A percentile compares a stretch with the other conserved stretches of the same genome.
These are phyloP conservation scores for Prunus salicina DNA, from an alignment of 306 rosid species.

Conservation along the genomic window DNA sequence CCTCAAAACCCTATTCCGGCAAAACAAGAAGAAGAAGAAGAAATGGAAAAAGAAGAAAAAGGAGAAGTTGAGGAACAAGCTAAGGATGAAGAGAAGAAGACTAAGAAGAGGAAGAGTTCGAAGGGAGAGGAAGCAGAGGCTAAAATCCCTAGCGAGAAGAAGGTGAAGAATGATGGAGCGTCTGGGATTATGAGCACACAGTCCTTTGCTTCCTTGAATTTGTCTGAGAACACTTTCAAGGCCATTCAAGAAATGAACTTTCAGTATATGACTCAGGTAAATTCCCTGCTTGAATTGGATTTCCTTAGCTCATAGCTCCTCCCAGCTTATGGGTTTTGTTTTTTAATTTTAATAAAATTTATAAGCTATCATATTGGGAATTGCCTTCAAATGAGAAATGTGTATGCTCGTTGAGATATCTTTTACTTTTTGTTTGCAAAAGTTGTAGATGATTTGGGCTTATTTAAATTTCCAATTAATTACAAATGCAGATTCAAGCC, in stretches of 20 bases:
- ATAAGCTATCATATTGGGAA: neutral
- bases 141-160: slow-evolving; percentile 9
- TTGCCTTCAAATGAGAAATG: neutral
- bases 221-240: slow-evolving; percentile 58
- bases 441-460: neutral
- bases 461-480: slow-evolving; percentile 4
- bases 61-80: slow-evolving; percentile 20
- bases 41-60: slow-evolving; percentile 11
- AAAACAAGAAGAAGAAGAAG: neutral
- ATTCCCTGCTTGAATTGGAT: neutral
- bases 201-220: slow-evolving; percentile 50
- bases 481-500: slow-evolving; percentile 72
- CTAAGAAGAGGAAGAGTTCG: neutral
- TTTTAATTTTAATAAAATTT: neutral
- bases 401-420: neutral
- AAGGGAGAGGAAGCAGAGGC: slow-evolving; percentile 14
- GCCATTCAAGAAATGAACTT: slow-evolving; percentile 62
- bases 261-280: slow-evolving; percentile 70
- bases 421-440: neutral
- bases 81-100: neutral
- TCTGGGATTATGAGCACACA: slow-evolving; percentile 64
- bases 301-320: neutral
- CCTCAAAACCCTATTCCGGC: neutral
- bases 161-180: slow-evolving; percentile 21
- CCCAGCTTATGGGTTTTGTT: neutral